Conservation (phyloP, 2,329 filamentous ascomycete species). For the Colletotrichum simmondsii region DNA sequence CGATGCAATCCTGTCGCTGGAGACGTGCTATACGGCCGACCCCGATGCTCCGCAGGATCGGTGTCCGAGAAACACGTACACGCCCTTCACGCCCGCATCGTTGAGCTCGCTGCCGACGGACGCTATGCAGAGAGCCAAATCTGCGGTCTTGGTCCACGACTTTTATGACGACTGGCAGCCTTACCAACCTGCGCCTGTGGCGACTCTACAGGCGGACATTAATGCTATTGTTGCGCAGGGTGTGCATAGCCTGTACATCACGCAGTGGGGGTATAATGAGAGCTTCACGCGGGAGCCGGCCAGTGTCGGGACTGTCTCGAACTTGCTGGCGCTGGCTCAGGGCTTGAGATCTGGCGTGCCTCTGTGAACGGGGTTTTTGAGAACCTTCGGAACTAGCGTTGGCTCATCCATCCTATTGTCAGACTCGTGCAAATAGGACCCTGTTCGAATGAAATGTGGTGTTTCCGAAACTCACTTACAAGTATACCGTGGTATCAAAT, state of each 20-base stretch:
- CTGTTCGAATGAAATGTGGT: too few species aligned
- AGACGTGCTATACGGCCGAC: conserved; percentile 13
- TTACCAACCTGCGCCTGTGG: neutral
- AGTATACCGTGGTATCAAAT: too few species aligned
- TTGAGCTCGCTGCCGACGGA: neutral
- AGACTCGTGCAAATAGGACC: too few species aligned
- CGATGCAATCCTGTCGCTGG: neutral
- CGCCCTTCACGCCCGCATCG: neutral
- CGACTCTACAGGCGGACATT: neutral
- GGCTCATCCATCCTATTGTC: too few species aligned
- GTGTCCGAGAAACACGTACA: conserved; percentile 7
- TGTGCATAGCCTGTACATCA: conserved; percentile 7
- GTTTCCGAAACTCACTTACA: too few species aligned
- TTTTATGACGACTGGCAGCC: conserved; percentile 8
- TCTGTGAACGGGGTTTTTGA: neutral
- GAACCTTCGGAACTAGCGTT: too few species aligned
- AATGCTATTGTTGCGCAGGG: conserved; percentile 1
- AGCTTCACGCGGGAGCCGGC: conserved; percentile 11
- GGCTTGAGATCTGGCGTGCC: neutral
- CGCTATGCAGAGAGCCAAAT: neutral
- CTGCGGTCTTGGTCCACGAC: conserved; percentile 3
- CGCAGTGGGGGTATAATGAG: conserved; percentile 19
- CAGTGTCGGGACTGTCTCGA: neutral
- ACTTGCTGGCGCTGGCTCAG: conserved; percentile 9
- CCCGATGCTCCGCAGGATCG: conserved; percentile 5